Evolutionary conservation across 1,284 basidiomycete genomes (phyloP).

Genomic region (Rhodotorula sp.): DNA sequence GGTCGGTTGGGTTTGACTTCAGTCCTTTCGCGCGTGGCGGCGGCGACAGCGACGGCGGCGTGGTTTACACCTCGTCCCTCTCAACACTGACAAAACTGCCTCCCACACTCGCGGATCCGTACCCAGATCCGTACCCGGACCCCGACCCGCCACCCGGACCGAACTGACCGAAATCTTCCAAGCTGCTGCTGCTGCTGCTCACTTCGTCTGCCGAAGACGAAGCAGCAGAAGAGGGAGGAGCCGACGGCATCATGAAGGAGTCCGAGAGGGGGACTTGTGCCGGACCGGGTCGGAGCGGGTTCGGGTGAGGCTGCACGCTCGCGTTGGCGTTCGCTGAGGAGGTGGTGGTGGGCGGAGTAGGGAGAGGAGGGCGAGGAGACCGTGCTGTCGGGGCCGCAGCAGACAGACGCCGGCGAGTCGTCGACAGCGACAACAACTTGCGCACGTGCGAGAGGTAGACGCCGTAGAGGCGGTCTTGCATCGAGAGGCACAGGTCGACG

Average conservation of each 20-base stretch:
- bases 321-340: not conserved
- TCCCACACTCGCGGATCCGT: conserved; percentile 6
- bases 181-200: conserved; percentile 4
- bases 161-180: conserved; percentile 27
- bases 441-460: conserved; percentile 23
- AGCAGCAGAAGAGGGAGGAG: not conserved
- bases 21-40: no score
- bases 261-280: not conserved
- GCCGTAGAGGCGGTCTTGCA: conserved; percentile 23
- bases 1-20: no score
- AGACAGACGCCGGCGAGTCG: not conserved
- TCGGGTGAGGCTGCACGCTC: not conserved
- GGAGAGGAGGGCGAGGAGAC: not conserved
- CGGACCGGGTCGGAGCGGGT: conserved; percentile 3
- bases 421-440: not conserved
- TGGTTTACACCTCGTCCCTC: not conserved
- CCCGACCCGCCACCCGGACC: not conserved
- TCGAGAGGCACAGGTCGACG: conserved; percentile 20
- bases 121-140: not conserved
- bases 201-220: not conserved
- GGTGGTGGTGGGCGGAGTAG: not conserved
- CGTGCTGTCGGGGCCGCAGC: not conserved
- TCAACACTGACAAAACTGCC: conserved; percentile 16
- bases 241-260: not conserved
- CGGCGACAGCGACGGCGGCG: no score